A percentile compares a stretch with the other conserved stretches of the same genome.
Evolutionary conservation across 371 early-diverging fungal species (phyloP).

Genomic region (Mortierella sp.): DNA sequence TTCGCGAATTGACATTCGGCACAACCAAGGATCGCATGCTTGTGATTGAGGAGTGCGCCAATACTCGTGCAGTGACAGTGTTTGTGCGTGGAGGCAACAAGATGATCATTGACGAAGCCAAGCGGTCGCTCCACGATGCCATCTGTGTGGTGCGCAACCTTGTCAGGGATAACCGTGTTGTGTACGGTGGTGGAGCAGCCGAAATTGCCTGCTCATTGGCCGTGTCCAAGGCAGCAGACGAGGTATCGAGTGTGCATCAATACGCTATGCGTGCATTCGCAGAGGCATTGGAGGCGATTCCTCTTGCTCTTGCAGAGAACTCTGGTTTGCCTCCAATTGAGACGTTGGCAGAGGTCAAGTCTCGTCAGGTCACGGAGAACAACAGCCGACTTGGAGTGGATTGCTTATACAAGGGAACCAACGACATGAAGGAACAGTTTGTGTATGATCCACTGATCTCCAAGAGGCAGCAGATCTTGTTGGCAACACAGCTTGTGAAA

Average conservation of each 20-base stretch:
- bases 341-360: constrained; percentile 93
- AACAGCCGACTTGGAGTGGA: constrained; percentile 96
- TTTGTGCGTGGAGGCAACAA: constrained; percentile 99
- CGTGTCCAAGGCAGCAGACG: constrained; percentile 93
- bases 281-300: constrained; percentile 96
- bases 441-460: constrained; percentile 99
- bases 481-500: constrained; percentile 99
- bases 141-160: constrained; percentile 99
- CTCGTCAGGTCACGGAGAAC: constrained; percentile 88
- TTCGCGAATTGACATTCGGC: constrained; percentile 96
- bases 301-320: constrained; percentile 98
- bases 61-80: constrained; percentile 97
- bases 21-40: constrained; percentile 99
- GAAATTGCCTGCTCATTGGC: constrained; percentile 97
- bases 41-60: constrained; percentile 98
- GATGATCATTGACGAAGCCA: constrained; percentile 99
- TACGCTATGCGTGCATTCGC: constrained; percentile 99
- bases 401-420: constrained; percentile 91
- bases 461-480: constrained; percentile 97
- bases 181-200: constrained; percentile 99
- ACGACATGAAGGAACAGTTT: constrained; percentile 97
- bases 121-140: constrained; percentile 99
- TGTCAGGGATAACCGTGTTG: constrained; percentile 95
- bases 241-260: constrained; percentile 80
- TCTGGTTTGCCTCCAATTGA: constrained; percentile 97